Evolutionary conservation across 805 yeast genomes (phyloP).

Genomic region (Myxozyma monticola): DNA sequence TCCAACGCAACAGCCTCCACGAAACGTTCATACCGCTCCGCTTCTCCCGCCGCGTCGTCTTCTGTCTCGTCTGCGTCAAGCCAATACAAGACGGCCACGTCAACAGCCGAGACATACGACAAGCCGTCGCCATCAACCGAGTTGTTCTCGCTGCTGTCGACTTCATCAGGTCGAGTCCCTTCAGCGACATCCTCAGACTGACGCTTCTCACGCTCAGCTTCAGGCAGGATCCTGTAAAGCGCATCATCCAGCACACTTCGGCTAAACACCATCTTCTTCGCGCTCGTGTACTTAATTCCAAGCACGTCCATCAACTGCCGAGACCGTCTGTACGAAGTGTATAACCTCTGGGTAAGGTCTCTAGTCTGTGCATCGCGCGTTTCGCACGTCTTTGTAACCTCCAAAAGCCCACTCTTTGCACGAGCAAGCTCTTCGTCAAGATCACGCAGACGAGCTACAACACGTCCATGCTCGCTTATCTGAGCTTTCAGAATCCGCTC

Average conservation of each 20-base stretch:
- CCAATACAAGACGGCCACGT: conserved; percentile 49
- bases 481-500: conserved; percentile 1
- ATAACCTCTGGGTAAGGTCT: conserved; percentile 46
- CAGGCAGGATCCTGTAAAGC: conserved; percentile 22
- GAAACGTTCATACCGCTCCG: conserved; percentile 17
- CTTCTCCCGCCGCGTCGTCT: conserved; percentile 15
- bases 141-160: neutral
- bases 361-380: conserved; percentile 40
- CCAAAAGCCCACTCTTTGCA: neutral
- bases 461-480: neutral
- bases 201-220: conserved; percentile 19
- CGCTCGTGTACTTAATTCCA: conserved; percentile 9
- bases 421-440: conserved; percentile 8
- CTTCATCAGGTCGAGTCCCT: neutral
- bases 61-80: conserved; percentile 39
- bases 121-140: neutral
- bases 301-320: conserved; percentile 22
- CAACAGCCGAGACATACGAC: conserved; percentile 14
- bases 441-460: conserved; percentile 2
- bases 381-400: conserved; percentile 6
- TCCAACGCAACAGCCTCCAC: conserved; percentile 38
- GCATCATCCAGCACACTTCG: conserved; percentile 14
- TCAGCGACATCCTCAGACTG: conserved; percentile 2
- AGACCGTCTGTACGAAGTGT: conserved; percentile 36
- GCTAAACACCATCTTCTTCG: conserved; percentile 12